These are phyloP conservation scores for Yarrowia porcina DNA, from an alignment of 805 yeast species.

Conservation along the genomic window DNA sequence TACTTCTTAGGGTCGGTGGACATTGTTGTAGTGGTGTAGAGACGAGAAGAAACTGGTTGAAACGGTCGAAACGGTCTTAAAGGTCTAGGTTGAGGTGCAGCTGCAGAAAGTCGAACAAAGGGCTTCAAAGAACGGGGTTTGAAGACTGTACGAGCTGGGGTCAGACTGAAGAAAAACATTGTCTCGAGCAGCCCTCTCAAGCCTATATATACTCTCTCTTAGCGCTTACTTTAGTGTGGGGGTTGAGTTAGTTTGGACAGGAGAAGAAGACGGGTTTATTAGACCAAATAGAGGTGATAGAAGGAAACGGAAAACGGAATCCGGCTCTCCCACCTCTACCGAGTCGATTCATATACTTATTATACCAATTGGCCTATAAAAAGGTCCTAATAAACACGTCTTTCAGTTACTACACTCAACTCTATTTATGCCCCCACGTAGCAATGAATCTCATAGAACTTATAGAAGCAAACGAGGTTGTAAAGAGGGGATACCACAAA, in stretches of 20 bases:
- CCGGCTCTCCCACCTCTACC: too few relatives aligned
- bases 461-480: too few relatives aligned
- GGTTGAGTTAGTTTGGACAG: background rate
- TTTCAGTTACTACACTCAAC: background rate
- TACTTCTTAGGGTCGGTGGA: slow-evolving; percentile 26
- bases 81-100: too few relatives aligned
- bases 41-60: too few relatives aligned
- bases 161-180: background rate
- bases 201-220: background rate
- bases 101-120: background rate
- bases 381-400: too few relatives aligned
- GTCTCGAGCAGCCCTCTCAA: background rate
- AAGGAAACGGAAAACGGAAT: background rate
- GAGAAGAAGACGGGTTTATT: background rate
- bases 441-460: background rate
- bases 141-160: background rate
- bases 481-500: too few relatives aligned
- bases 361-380: too few relatives aligned
- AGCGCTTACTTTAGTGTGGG: background rate
- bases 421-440: background rate
- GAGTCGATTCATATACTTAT: background rate
- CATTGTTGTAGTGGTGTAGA: background rate
- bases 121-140: background rate
- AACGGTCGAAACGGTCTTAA: too few relatives aligned
- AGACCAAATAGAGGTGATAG: background rate